phyloP scores from a whole-genome alignment of 768 basidiomycete species.

The Scleroderma bovista region DNA sequence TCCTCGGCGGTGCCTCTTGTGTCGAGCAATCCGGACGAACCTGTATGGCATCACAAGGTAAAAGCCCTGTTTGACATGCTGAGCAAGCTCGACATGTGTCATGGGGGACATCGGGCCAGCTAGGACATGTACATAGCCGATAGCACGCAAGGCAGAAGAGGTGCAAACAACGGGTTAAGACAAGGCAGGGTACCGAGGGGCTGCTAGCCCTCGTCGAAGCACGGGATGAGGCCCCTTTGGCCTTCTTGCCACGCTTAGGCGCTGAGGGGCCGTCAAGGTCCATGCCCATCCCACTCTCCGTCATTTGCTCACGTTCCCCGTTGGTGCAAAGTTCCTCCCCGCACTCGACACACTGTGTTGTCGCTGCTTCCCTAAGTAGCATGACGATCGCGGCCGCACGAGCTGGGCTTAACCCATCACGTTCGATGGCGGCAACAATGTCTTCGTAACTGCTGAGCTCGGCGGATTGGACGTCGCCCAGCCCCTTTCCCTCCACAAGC shows the following conservation, averaged over 20 bases:
- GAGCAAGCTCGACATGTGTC: conserved; percentile 64
- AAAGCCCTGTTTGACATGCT: conserved; percentile 67
- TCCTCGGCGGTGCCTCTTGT: conserved; percentile 45
- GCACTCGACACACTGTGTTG: conserved; percentile 87
- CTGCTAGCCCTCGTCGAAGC: conserved; percentile 69
- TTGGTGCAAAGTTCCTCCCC: conserved; percentile 63
- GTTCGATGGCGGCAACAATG: conserved; percentile 65
- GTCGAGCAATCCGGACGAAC: conserved; percentile 55
- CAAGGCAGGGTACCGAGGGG: conserved; percentile 54
- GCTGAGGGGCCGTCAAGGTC: conserved; percentile 48
- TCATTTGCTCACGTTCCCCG: conserved; percentile 35
- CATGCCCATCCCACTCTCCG: conserved; percentile 37
- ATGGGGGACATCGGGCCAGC: conserved; percentile 68
- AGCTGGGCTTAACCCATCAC: conserved; percentile 69
- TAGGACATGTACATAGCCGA: conserved; percentile 67
- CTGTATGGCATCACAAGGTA: conserved; percentile 74
- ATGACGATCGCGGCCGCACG: conserved; percentile 81
- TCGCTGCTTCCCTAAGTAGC: conserved; percentile 81
- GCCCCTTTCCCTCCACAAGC: conserved; percentile 70
- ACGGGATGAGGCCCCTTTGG: conserved; percentile 56
- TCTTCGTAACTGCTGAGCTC: conserved; percentile 68
- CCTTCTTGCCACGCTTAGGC: conserved; percentile 47
- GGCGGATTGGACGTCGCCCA: conserved; percentile 38
- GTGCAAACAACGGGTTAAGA: conserved; percentile 92
- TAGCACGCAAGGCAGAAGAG: conserved; percentile 88